Conservation (phyloP, 257 asterid genomes). For the Penstemon newberryi region DNA sequence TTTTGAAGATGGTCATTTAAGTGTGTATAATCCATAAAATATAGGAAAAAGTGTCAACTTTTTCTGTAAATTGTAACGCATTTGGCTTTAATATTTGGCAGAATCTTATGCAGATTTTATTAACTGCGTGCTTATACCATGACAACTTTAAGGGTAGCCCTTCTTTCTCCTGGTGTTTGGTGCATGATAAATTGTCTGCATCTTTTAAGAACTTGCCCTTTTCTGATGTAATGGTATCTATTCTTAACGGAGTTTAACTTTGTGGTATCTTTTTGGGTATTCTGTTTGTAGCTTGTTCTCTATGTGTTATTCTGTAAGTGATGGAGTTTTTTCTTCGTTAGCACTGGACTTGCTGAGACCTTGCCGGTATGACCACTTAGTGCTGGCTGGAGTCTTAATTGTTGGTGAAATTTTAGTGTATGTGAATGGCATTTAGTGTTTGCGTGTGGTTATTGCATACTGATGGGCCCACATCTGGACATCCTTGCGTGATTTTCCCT, state of each 20-base stretch:
- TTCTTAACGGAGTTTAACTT: background rate
- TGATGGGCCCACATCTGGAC: slow-evolving; percentile 6
- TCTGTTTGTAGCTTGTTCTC: slow-evolving; percentile 14
- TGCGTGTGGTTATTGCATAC: slow-evolving; percentile 17
- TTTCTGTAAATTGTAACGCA: slow-evolving; percentile 2
- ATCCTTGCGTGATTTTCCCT: slow-evolving; percentile 16
- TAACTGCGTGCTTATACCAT: background rate
- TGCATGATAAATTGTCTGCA: slow-evolving; percentile 17
- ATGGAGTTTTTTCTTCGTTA: slow-evolving; percentile 10
- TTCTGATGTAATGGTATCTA: slow-evolving; percentile 21
- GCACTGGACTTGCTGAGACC: too few relatives aligned
- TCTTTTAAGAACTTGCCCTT: slow-evolving; percentile 10
- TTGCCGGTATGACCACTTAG: too few relatives aligned
- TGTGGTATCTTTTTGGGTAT: slow-evolving; percentile 15
- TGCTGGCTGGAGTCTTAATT: slow-evolving; percentile 22
- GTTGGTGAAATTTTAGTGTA: slow-evolving; percentile 14
- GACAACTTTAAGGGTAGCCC: background rate
- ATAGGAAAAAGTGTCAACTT: slow-evolving; percentile 13
- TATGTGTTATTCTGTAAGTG: slow-evolving; percentile 13
- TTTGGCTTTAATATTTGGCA: slow-evolving; percentile 18
- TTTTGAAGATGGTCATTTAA: background rate
- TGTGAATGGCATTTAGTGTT: slow-evolving; percentile 21
- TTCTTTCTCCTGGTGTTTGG: slow-evolving; percentile 3
- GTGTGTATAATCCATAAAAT: slow-evolving; percentile 3
- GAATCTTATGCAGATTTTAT: slow-evolving; percentile 19